Percentiles rank a stretch among this genome's conserved stretches.
These are phyloP conservation scores for Dictyostelium citrinum DNA, from an alignment of 78 protist genomes.

Conservation along the genomic window DNA sequence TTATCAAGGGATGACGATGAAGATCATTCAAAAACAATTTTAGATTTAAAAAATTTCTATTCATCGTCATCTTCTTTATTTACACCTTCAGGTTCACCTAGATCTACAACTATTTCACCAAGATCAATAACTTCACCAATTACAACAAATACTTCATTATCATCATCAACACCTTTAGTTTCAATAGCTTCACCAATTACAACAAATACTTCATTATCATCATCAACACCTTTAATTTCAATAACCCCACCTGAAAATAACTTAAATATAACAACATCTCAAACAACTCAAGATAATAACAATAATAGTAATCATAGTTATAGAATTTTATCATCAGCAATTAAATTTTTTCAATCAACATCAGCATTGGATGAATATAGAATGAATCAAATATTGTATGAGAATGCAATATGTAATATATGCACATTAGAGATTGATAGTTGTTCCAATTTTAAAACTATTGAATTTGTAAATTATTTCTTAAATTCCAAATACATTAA, in stretches of 20 bases:
- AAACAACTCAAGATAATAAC: not conserved
- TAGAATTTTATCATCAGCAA: not conserved
- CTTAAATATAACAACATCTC: not conserved
- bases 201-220: not conserved
- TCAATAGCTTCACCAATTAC: not conserved
- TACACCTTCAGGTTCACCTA: not conserved
- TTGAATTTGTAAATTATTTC: constrained; percentile 39
- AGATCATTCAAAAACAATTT: not conserved
- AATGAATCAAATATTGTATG: constrained; percentile 10
- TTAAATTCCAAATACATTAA: not conserved
- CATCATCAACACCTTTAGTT: not conserved
- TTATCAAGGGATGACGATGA: not conserved
- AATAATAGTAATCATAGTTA: not conserved
- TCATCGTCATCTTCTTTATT: not conserved
- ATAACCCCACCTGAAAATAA: not conserved
- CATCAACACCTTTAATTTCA: not conserved
- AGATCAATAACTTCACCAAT: not conserved
- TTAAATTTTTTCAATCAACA: constrained; percentile 20
- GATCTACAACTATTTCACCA: not conserved
- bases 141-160: not conserved
- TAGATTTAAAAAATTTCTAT: not conserved
- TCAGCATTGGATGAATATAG: constrained; percentile 6
- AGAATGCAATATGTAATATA: constrained; percentile 20
- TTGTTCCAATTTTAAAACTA: constrained; percentile 34
- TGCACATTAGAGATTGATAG: not conserved